Percentiles rank a stretch among this genome's conserved stretches.
Conservation (phyloP, 2,329 filamentous ascomycete genomes). For the Paraconiothyrium brasiliense region DNA sequence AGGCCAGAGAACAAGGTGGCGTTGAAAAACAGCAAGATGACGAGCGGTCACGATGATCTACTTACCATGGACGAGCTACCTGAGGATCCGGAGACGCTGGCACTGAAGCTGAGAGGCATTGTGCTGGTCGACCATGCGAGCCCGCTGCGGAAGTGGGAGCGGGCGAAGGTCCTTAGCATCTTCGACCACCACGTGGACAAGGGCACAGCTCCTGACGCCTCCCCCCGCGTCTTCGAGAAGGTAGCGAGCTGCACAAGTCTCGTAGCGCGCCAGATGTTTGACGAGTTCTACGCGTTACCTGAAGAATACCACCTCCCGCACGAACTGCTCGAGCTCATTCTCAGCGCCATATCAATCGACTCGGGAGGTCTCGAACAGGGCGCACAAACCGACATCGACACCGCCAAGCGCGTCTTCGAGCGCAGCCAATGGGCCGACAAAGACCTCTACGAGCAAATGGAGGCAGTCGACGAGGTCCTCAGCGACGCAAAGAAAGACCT, state of each 20-base stretch:
- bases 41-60: slow-evolving; percentile 56
- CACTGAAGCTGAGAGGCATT: slow-evolving; percentile 55
- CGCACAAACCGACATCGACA: slow-evolving; percentile 52
- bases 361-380: slow-evolving; percentile 53
- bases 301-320: slow-evolving; percentile 60
- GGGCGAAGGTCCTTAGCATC: slow-evolving; percentile 56
- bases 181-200: slow-evolving; percentile 59
- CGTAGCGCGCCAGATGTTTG: slow-evolving; percentile 58
- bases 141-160: slow-evolving; percentile 56
- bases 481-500: slow-evolving; percentile 56
- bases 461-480: slow-evolving; percentile 53
- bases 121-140: slow-evolving; percentile 57
- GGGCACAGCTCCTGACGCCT: slow-evolving; percentile 53
- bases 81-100: slow-evolving; percentile 57
- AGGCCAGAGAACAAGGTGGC: slow-evolving; percentile 59
- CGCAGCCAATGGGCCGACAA: slow-evolving; percentile 55
- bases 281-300: slow-evolving; percentile 55
- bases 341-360: slow-evolving; percentile 59
- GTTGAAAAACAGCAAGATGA: slow-evolving; percentile 58
- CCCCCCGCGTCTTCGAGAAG: slow-evolving; percentile 56
- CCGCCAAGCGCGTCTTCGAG: slow-evolving; percentile 51
- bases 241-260: slow-evolving; percentile 58
- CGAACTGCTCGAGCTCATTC: slow-evolving; percentile 59
- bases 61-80: slow-evolving; percentile 60
- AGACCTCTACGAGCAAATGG: slow-evolving; percentile 54